These are phyloP conservation scores for Gossypium davidsonii DNA, from an alignment of 441 rosid species.

Conservation along the genomic window DNA sequence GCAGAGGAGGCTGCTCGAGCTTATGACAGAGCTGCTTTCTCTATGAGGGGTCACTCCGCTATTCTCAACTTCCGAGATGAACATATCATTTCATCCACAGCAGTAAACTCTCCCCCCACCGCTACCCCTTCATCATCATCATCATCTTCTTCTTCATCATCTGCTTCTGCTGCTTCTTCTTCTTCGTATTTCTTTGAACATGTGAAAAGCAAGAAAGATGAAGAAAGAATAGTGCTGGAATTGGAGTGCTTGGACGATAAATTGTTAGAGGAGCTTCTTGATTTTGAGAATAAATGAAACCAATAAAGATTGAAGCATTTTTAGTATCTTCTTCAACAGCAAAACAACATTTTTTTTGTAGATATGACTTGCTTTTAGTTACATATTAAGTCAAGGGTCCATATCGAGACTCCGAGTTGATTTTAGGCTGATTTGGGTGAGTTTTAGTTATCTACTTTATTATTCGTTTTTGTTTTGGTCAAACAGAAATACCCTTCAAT, in stretches of 20 bases:
- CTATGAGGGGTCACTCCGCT: conserved; percentile 43
- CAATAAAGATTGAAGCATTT: conserved; percentile 12
- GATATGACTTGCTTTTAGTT: background rate
- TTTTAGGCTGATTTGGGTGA: background rate
- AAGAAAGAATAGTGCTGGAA: conserved; percentile 44
- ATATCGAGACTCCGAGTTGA: background rate
- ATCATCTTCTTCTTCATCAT: background rate
- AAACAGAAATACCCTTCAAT: background rate
- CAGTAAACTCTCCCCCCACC: conserved; percentile 12
- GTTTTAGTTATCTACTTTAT: background rate
- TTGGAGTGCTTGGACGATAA: conserved; percentile 64
- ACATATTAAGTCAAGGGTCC: background rate
- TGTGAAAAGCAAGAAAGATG: conserved; percentile 14
- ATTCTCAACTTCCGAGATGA: conserved; percentile 52
- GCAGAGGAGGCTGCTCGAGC: conserved; percentile 56
- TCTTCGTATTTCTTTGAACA: conserved; percentile 20
- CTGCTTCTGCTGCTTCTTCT: conserved; percentile 11
- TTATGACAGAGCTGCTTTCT: conserved; percentile 47
- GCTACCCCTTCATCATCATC: conserved; percentile 11
- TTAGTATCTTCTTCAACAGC: background rate
- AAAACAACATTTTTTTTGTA: background rate
- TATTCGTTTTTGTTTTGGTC: background rate
- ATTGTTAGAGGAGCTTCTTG: conserved; percentile 72
- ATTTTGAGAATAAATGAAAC: conserved; percentile 28
- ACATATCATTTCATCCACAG: conserved; percentile 19